phyloP scores from a whole-genome alignment of 805 yeast genomes.

The Yarrowia osloensis region DNA sequence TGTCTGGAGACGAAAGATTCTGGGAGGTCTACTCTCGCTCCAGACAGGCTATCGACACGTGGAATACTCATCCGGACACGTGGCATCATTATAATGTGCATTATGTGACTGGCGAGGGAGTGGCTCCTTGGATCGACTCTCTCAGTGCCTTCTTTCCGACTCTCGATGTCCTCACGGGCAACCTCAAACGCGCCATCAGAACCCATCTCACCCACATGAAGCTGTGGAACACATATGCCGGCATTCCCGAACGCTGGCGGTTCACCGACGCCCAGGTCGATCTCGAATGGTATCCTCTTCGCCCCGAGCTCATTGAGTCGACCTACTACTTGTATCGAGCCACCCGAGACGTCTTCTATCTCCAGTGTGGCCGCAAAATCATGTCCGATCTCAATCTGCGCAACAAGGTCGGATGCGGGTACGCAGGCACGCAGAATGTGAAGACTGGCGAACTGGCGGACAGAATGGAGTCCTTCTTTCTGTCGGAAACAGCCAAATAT shows the following conservation, averaged over 20 bases:
- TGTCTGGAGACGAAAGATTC: constrained; percentile 63
- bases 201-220: constrained; percentile 67
- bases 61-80: constrained; percentile 45
- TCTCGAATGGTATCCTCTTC: constrained; percentile 86
- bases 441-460: constrained; percentile 63
- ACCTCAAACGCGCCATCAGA: constrained; percentile 61
- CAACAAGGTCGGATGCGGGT: constrained; percentile 72
- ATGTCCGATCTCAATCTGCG: constrained; percentile 55
- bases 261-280: constrained; percentile 45
- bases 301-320: constrained; percentile 92
- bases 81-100: constrained; percentile 63
- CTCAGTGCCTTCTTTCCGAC: constrained; percentile 90
- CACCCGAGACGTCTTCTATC: constrained; percentile 80
- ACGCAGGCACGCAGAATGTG: constrained; percentile 72
- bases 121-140: constrained; percentile 77
- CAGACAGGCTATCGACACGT: constrained; percentile 5
- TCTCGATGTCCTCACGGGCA: constrained; percentile 75
- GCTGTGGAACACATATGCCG: constrained; percentile 77
- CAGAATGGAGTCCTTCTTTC: constrained; percentile 88
- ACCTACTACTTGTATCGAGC: constrained; percentile 82
- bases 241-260: constrained; percentile 89
- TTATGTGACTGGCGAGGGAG: constrained; percentile 51
- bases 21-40: constrained; percentile 54
- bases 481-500: constrained; percentile 86
- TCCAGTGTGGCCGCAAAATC: constrained; percentile 70